phyloP scores from a whole-genome alignment of 202 grass and related monocot species.

The Digitaria exilis region DNA sequence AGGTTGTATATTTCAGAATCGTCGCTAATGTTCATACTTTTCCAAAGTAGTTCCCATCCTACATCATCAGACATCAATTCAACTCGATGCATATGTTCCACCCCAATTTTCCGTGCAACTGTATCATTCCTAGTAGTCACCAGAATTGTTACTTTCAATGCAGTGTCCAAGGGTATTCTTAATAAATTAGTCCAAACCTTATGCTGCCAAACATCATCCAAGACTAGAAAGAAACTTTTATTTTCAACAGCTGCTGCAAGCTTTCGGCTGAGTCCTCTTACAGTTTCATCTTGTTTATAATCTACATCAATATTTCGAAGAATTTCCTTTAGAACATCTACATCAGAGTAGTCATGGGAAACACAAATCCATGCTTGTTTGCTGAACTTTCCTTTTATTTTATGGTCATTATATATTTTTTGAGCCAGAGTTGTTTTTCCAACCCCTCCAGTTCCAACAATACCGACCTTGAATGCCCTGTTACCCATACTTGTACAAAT shows the following conservation, averaged over 20 bases:
- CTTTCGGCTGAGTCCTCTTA: not conserved
- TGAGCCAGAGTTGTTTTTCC: slow-evolving; percentile 59
- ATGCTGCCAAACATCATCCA: slow-evolving; percentile 39
- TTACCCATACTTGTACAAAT: not conserved
- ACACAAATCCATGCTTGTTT: slow-evolving; percentile 37
- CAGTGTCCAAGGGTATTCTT: not conserved
- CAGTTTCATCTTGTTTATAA: not conserved
- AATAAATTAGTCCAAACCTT: slow-evolving; percentile 20
- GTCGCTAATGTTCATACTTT: slow-evolving; percentile 17
- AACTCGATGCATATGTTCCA: not conserved
- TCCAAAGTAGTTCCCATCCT: slow-evolving; percentile 46
- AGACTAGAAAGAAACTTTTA: slow-evolving; percentile 26
- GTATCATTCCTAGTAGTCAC: slow-evolving; percentile 45
- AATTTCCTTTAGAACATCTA: slow-evolving; percentile 20
- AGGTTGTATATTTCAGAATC: slow-evolving; percentile 13
- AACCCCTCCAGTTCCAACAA: slow-evolving; percentile 51
- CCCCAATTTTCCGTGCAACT: slow-evolving; percentile 16
- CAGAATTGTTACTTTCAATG: not conserved
- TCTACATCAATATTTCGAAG: not conserved
- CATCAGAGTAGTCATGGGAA: slow-evolving; percentile 1
- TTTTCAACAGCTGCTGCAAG: not conserved
- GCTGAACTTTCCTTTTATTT: not conserved
- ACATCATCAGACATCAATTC: not conserved
- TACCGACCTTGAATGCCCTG: slow-evolving; percentile 1
- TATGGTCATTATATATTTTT: slow-evolving; percentile 31